Conservation (phyloP, 768 basidiomycete genomes). For the Pleurotus tuoliensis region DNA sequence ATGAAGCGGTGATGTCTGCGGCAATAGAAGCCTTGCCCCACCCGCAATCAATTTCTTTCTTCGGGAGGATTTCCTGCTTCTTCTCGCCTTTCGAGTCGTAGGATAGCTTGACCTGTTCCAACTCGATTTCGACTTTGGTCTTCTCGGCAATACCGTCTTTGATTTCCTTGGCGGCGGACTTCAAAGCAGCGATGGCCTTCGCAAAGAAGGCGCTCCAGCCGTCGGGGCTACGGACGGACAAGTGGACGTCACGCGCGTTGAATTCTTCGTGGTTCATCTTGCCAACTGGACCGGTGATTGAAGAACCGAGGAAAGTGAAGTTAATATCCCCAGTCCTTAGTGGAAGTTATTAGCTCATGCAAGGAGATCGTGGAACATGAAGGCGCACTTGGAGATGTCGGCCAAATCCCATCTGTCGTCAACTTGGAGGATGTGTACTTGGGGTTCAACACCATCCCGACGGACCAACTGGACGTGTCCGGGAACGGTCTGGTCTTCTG, state of each 20-base stretch:
- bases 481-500: neutral
- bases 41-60: neutral
- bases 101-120: neutral
- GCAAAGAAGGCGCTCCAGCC: neutral
- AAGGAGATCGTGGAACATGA: neutral
- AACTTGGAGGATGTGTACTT: slow-evolving; percentile 2
- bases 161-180: neutral
- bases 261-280: slow-evolving; percentile 5
- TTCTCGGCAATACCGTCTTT: neutral
- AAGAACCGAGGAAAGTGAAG: neutral
- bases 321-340: neutral
- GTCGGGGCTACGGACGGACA: neutral
- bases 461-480: slow-evolving; percentile 4
- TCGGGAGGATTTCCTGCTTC: slow-evolving; percentile 3
- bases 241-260: neutral
- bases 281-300: neutral
- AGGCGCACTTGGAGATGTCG: neutral
- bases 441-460: slow-evolving; percentile 2
- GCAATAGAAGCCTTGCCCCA: slow-evolving; percentile 3
- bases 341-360: neutral
- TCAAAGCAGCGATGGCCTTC: neutral
- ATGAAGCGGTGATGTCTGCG: neutral
- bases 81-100: neutral
- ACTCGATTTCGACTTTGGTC: slow-evolving; percentile 1
- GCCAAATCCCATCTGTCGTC: neutral